A percentile compares a stretch with the other conserved stretches of the same genome.
Conservation (phyloP, 2,329 filamentous ascomycete genomes). For the Aureobasidium pullulans region DNA sequence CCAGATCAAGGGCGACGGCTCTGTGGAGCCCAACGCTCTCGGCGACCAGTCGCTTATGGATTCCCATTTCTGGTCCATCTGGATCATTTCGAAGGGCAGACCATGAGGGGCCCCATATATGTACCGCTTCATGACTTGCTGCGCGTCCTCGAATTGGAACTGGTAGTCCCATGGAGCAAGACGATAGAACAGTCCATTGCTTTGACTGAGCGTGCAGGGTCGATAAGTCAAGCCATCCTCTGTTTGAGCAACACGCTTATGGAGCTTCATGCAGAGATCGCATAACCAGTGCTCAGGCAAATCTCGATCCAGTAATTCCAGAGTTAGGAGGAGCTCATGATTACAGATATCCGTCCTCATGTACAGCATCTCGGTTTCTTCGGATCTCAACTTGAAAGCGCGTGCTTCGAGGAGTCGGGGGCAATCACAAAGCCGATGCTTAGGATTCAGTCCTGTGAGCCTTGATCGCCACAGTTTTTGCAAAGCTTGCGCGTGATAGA, state of each 20-base stretch:
- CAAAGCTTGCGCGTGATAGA: background rate
- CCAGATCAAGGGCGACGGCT: background rate
- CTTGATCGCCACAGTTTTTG: background rate
- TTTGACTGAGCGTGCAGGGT: background rate
- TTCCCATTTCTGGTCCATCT: background rate
- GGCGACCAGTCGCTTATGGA: background rate
- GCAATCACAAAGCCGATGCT: background rate
- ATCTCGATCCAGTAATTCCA: background rate
- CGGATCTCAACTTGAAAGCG: background rate
- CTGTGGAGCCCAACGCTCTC: background rate
- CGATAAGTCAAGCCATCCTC: background rate
- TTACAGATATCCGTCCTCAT: background rate
- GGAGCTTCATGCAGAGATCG: background rate
- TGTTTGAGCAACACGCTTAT: background rate
- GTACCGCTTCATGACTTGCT: background rate
- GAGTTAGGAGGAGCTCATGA: background rate
- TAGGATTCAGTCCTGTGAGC: background rate
- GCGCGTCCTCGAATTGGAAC: background rate
- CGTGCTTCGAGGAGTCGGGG: background rate
- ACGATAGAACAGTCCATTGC: background rate
- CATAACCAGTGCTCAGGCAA: background rate
- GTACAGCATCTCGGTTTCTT: background rate
- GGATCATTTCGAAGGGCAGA: background rate
- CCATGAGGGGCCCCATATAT: background rate
- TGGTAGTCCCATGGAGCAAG: background rate